Percentiles rank a stretch among this genome's conserved stretches.
Evolutionary conservation across 2,329 filamentous ascomycete species (phyloP).

Genomic region (Fusarium transvaalense): DNA sequence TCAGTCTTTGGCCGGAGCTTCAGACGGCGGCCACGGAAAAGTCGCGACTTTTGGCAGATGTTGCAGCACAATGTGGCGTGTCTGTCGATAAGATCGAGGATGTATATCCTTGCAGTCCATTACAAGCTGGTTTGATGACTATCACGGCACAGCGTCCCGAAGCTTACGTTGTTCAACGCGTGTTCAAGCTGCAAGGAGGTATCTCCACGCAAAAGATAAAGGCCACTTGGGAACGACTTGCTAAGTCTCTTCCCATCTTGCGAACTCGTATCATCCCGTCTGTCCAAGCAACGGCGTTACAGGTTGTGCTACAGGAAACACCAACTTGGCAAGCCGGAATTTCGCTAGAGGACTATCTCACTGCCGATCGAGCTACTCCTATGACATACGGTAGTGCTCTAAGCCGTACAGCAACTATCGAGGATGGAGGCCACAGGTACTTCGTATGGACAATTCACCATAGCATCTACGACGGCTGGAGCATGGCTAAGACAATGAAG

Average conservation of each 20-base stretch:
- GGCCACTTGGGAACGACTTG: background rate
- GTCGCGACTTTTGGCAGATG: slow-evolving; percentile 1
- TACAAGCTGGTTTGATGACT: slow-evolving; percentile 2
- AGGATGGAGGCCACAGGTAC: background rate
- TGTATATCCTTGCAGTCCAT: background rate
- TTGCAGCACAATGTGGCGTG: background rate
- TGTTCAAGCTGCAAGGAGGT: background rate
- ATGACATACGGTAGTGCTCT: slow-evolving; percentile 5
- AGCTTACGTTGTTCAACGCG: background rate
- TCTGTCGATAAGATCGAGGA: background rate
- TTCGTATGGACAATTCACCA: slow-evolving; percentile 8
- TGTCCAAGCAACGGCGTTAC: background rate
- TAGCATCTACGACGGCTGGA: slow-evolving; percentile 6
- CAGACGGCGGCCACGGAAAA: background rate
- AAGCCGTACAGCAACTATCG: background rate
- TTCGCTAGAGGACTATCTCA: background rate
- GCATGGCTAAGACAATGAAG: slow-evolving; percentile 3
- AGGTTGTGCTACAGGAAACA: background rate
- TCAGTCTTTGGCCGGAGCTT: slow-evolving; percentile 3
- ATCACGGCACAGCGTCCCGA: slow-evolving; percentile 1
- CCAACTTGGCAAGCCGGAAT: background rate
- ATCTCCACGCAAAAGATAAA: background rate
- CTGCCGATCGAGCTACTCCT: background rate
- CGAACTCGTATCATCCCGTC: slow-evolving; percentile 4
- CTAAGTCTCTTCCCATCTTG: background rate